These are phyloP conservation scores for Sporothrix euskadiensis DNA, from an alignment of 2,329 filamentous ascomycete genomes.

Conservation along the genomic window DNA sequence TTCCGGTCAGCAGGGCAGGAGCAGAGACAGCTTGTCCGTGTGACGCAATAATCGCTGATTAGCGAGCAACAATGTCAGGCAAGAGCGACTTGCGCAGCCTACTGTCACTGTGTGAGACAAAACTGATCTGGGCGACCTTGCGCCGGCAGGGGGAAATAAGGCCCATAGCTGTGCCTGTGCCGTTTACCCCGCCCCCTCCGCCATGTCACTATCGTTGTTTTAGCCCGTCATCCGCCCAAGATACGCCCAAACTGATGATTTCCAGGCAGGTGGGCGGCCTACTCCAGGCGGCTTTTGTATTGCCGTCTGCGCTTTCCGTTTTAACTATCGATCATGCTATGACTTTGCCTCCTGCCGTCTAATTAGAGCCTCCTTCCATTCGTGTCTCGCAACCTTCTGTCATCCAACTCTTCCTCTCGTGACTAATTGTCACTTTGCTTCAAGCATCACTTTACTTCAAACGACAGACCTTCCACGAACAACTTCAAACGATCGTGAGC, in stretches of 20 bases:
- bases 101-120: not conserved
- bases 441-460: not conserved
- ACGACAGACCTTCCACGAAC: not conserved
- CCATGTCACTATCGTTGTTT: not conserved
- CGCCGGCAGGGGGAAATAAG: not conserved
- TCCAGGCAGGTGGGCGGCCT: conserved; percentile 10
- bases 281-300: conserved; percentile 7
- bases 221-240: not conserved
- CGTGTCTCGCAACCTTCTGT: not conserved
- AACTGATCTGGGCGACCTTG: not conserved
- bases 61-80: conserved; percentile 1
- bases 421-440: not conserved
- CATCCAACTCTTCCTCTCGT: not conserved
- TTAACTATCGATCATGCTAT: conserved; percentile 2
- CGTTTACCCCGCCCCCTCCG: conserved; percentile 24
- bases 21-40: not conserved
- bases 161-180: conserved; percentile 1
- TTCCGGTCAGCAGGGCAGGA: not conserved
- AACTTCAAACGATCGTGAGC: not conserved
- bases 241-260: conserved; percentile 12
- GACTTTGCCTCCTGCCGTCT: not conserved
- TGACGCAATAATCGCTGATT: conserved; percentile 15
- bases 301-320: not conserved
- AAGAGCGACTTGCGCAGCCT: not conserved
- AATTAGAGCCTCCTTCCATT: not conserved